Conservation (phyloP, 2,329 filamentous ascomycete genomes). For the Thelonectria blattea region DNA sequence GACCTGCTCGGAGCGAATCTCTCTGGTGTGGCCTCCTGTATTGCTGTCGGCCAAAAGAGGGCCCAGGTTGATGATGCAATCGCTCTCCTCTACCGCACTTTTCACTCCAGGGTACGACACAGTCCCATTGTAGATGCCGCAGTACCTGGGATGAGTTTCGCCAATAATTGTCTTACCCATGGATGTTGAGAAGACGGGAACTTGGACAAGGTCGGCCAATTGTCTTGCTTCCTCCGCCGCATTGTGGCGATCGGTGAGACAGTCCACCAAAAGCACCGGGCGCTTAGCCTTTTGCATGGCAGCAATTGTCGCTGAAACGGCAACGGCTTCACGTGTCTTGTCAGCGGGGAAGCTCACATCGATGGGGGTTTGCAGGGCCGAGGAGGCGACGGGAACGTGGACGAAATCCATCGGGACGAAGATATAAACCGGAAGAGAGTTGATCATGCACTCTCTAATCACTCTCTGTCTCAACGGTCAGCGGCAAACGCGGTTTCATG, state of each 20-base stretch:
- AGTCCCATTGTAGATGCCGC: conserved; percentile 16
- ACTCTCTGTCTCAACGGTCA: background rate
- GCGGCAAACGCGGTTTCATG: background rate
- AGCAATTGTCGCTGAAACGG: background rate
- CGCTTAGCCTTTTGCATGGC: background rate
- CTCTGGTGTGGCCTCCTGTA: conserved; percentile 19
- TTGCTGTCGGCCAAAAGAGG: conserved; percentile 20
- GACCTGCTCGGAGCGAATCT: conserved; percentile 6
- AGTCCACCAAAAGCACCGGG: conserved; percentile 12
- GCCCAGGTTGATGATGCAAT: conserved; percentile 17
- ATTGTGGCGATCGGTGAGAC: conserved; percentile 12
- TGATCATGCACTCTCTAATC: conserved; percentile 10
- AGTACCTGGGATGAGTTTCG: conserved; percentile 12
- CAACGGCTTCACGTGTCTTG: background rate
- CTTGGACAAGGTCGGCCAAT: background rate
- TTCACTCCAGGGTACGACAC: conserved; percentile 22
- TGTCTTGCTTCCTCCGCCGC: conserved; percentile 5
- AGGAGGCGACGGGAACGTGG: background rate
- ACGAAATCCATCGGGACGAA: conserved; percentile 26
- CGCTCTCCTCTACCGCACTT: conserved; percentile 12
- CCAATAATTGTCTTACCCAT: conserved; percentile 21
- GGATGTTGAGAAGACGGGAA: conserved; percentile 16
- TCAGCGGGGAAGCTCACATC: background rate
- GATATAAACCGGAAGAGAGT: conserved; percentile 15
- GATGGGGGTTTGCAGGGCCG: conserved; percentile 1